A percentile compares a stretch with the other conserved stretches of the same genome.
Evolutionary conservation across 225 moss, liverwort and hornwort genomes (phyloP).

Genomic region (Physcomitrium patens): DNA sequence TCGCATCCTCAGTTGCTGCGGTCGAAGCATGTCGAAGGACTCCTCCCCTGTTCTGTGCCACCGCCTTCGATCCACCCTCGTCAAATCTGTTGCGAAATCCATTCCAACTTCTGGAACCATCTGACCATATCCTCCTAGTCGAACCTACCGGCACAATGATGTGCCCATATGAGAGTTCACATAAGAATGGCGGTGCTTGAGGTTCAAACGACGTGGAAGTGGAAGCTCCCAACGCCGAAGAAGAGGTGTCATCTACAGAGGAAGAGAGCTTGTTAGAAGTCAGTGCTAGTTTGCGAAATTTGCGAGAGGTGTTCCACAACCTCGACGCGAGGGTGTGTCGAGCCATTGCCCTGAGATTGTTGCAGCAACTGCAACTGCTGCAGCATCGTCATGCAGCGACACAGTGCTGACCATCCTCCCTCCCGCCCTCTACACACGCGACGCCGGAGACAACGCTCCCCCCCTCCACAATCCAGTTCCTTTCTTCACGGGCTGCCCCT

Average conservation of each 20-base stretch:
- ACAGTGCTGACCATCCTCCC: not conserved
- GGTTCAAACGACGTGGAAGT: not conserved
- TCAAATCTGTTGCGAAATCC: not conserved
- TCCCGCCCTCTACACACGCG: not conserved
- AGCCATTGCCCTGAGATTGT: conserved; percentile 2
- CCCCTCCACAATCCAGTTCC: not conserved
- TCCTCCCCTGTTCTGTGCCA: conserved; percentile 19
- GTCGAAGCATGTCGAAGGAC: conserved; percentile 38
- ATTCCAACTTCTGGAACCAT: not conserved
- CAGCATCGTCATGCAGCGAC: too few relatives aligned
- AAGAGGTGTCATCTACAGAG: not conserved
- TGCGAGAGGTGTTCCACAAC: not conserved
- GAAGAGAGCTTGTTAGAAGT: not conserved
- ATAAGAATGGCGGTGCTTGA: too few relatives aligned
- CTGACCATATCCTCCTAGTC: not conserved
- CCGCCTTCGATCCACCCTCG: conserved; percentile 16
- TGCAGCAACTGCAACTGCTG: not conserved
- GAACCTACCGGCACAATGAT: not conserved
- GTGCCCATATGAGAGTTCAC: too few relatives aligned
- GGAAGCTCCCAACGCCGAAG: not conserved
- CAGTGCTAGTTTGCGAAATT: not conserved
- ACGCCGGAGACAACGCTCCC: not conserved
- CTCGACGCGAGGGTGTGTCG: not conserved
- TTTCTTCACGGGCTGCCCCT: not conserved
- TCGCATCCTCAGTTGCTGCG: conserved; percentile 36